Evolutionary conservation across 306 rosid species (phyloP).

Genomic region (Luffa acutangula): DNA sequence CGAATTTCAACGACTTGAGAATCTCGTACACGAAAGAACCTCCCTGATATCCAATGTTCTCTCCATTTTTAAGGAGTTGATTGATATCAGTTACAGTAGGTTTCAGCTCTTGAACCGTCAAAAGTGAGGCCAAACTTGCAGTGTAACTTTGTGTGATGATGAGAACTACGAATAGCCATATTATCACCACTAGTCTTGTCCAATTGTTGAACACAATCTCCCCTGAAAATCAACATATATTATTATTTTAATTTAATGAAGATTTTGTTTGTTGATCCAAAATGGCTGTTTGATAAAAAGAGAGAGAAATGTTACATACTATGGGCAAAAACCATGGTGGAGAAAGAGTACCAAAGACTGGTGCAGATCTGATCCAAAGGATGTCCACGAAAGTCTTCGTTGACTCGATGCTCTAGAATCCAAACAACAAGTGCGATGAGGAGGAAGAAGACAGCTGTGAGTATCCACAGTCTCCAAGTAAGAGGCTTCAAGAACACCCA

Average conservation of each 20-base stretch:
- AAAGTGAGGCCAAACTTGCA: slow-evolving; percentile 52
- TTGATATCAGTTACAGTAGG: slow-evolving; percentile 33
- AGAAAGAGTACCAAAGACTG: slow-evolving; percentile 57
- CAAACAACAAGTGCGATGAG: slow-evolving; percentile 27
- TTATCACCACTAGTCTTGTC: slow-evolving; percentile 41
- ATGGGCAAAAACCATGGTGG: slow-evolving; percentile 50
- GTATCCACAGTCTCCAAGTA: slow-evolving; percentile 24
- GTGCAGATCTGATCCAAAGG: slow-evolving; percentile 21
- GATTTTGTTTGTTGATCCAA: too few relatives aligned
- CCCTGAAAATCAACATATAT: slow-evolving; percentile 14
- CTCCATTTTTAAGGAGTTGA: slow-evolving; percentile 18
- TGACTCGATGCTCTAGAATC: slow-evolving; percentile 35
- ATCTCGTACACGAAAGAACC: slow-evolving; percentile 33
- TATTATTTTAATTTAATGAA: not conserved
- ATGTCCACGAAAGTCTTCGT: slow-evolving; percentile 23
- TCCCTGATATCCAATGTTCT: slow-evolving; percentile 35
- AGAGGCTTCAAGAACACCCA: slow-evolving; percentile 39
- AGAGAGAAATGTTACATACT: slow-evolving; percentile 20
- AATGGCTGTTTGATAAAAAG: too few relatives aligned
- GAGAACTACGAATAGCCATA: slow-evolving; percentile 52
- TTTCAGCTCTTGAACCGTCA: slow-evolving; percentile 39
- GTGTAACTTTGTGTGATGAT: slow-evolving; percentile 60
- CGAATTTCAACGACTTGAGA: slow-evolving; percentile 25
- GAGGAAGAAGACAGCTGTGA: slow-evolving; percentile 19
- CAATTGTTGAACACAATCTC: slow-evolving; percentile 35